Percentiles rank a stretch among this genome's conserved stretches.
These are phyloP conservation scores for Neurospora africana DNA, from an alignment of 495 filamentous ascomycete species.

Conservation along the genomic window DNA sequence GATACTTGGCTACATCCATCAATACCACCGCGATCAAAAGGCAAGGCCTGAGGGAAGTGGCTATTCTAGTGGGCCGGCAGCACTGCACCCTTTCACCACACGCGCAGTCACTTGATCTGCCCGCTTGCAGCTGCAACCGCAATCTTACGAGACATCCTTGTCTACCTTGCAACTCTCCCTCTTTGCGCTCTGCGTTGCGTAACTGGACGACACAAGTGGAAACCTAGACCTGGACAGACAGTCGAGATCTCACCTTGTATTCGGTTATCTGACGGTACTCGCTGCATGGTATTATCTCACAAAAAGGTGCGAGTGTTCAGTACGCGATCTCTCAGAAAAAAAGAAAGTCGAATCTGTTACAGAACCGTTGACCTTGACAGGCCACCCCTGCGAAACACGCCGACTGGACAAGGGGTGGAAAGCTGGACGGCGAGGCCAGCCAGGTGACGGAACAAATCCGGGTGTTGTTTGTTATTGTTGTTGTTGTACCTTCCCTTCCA, in stretches of 20 bases:
- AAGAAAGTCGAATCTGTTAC: neutral
- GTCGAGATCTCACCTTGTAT: neutral
- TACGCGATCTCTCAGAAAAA: neutral
- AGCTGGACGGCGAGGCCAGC: neutral
- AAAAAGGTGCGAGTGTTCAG: neutral
- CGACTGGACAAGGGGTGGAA: neutral
- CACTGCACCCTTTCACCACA: conserved; percentile 8
- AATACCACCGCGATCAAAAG: neutral
- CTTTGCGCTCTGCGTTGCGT: conserved; percentile 1
- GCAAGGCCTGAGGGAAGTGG: neutral
- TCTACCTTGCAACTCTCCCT: neutral
- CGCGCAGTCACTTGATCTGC: conserved; percentile 23
- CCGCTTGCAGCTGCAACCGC: conserved; percentile 20
- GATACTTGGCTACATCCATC: neutral
- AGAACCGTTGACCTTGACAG: neutral
- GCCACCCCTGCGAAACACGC: neutral
- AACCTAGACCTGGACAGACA: neutral
- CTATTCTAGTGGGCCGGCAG: neutral
- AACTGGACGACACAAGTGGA: conserved; percentile 5
- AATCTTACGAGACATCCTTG: conserved; percentile 14
- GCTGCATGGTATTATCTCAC: neutral
- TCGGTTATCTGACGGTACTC: neutral
- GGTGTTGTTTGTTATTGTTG: neutral
- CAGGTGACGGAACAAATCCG: neutral
- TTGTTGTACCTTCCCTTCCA: no score